These are phyloP conservation scores for Cenchrus americanus DNA, from an alignment of 176 grass and related monocot species.

Conservation along the genomic window DNA sequence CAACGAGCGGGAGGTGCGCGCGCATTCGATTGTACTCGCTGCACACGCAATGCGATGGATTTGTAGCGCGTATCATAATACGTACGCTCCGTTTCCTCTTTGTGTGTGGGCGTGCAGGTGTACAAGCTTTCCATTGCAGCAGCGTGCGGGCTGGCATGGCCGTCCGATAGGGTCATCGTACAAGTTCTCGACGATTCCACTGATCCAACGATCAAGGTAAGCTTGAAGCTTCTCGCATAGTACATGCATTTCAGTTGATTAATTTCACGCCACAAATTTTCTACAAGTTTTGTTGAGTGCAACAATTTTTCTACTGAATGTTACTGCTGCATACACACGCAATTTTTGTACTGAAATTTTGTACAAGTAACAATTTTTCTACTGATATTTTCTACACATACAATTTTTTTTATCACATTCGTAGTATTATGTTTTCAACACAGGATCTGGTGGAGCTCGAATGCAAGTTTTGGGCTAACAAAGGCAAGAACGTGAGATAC, in stretches of 20 bases:
- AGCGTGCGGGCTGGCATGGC: conserved; percentile 79
- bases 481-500: conserved; percentile 85
- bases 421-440: conserved; percentile 29
- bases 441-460: conserved; percentile 90
- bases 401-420: conserved; percentile 1
- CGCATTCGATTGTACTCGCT: background rate
- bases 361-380: too few relatives aligned
- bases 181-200: conserved; percentile 96
- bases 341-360: background rate
- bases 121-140: conserved; percentile 94
- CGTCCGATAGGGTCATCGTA: conserved; percentile 84
- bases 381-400: background rate
- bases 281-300: too few relatives aligned
- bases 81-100: background rate
- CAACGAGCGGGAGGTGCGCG: conserved; percentile 83
- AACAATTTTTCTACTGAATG: background rate
- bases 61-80: background rate
- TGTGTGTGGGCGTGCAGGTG: conserved; percentile 53
- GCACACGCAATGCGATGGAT: too few relatives aligned
- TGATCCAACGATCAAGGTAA: conserved; percentile 86
- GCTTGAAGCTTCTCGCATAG: background rate
- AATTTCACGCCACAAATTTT: too few relatives aligned
- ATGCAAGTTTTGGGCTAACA: conserved; percentile 82
- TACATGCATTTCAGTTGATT: too few relatives aligned
- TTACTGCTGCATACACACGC: background rate